These are phyloP conservation scores for Fusarium succisae DNA, from an alignment of 2,329 filamentous ascomycete species.

Conservation along the genomic window DNA sequence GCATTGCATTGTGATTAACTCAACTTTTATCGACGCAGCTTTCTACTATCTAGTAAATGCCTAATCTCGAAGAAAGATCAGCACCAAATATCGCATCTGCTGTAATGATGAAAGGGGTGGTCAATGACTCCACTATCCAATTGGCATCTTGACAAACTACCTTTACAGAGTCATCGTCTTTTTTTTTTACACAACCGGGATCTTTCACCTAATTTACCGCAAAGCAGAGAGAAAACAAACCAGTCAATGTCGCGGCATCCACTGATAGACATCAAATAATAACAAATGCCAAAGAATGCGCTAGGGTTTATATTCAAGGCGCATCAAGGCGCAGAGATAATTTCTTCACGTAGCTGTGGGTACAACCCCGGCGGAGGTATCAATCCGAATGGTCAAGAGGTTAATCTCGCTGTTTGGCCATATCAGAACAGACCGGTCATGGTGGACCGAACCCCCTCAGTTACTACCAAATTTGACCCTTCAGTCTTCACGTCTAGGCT, in stretches of 20 bases:
- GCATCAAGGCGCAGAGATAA: too few species aligned
- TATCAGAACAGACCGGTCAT: neutral
- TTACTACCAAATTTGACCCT: accelerated
- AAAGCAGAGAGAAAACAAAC: accelerated
- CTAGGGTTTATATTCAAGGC: too few species aligned
- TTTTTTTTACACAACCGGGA: accelerated
- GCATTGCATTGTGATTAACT: neutral
- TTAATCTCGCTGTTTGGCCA: accelerated
- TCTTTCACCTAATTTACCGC: neutral
- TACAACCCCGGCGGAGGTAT: too few species aligned
- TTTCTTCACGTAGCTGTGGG: too few species aligned
- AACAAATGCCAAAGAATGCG: too few species aligned
- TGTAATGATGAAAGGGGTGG: neutral
- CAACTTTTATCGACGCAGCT: accelerated
- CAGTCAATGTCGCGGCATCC: neutral
- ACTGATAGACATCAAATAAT: too few species aligned
- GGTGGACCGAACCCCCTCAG: neutral
- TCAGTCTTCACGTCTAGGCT: too few species aligned
- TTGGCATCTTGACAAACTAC: neutral
- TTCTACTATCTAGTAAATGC: too few species aligned
- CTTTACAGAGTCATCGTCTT: neutral
- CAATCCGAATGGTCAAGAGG: too few species aligned
- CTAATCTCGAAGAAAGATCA: neutral
- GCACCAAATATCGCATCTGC: accelerated
- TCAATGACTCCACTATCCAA: neutral